Evolutionary conservation across 2,329 filamentous ascomycete genomes (phyloP), one percentile per base, ranked within the genome.

Genomic region (Lasiodiplodia sp.): DNA sequence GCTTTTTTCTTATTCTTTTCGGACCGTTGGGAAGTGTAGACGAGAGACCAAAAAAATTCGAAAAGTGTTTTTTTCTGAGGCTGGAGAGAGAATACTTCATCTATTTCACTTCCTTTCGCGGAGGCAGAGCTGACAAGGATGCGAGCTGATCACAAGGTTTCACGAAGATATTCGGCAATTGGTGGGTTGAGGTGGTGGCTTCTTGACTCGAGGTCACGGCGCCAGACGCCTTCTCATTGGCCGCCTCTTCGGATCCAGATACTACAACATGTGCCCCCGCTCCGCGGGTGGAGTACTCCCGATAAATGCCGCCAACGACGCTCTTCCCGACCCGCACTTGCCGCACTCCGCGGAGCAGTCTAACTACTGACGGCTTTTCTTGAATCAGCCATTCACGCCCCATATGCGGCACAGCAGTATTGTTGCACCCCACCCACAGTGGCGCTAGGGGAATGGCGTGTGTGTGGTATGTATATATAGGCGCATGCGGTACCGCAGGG

Each of bases 51-150:
- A n/a, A 52, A 64, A 63, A 38, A 28, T 44, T 18, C 21, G 11
- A 64, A 52, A 64, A 64, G 60, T 64, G 47, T 38, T 52, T 63
- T 52, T 63, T 47, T 44, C 16, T 58, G 8, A 21, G 14, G 6
- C 16, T n/a, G 40, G 18, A 44, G 40, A 44, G 40, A 44, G 5
- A 3, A 4, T n/a, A 18, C 16, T 8, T 8, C 40, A 18, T 44
- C 16, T n/a, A 18, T 47, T 21, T 21, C 11, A 6, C 7, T 47
- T 47, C 8, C 25, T 31, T 18, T 28, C 21, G n/a, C 21, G n/a
- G 21, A 25, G 10, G 2, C 12, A 47, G 14, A 52, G 49, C n/a
- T n/a, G 3, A 44, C 40, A 44, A 16, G 16, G 16, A 8, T 8
- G 40, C 16, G 40, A 44, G 40, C 14, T 18, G 14, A 8, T 7